phyloP scores from a whole-genome alignment of 805 yeast genomes.

The Lipomyces kockii region DNA sequence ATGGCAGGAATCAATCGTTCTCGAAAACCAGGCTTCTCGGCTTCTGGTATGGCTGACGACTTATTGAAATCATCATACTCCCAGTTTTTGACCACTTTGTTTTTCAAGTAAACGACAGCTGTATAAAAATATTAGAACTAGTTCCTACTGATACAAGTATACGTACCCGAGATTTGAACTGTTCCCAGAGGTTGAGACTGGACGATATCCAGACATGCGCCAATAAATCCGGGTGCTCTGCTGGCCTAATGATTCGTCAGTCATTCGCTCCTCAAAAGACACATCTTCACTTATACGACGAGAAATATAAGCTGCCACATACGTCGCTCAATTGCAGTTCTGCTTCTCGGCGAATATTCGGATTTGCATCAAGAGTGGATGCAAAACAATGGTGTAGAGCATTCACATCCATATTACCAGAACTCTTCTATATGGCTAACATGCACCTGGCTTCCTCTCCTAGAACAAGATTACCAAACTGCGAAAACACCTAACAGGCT shows the following conservation, averaged over 20 bases:
- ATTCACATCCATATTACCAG: conserved; percentile 63
- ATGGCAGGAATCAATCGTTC: conserved; percentile 70
- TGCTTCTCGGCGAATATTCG: conserved; percentile 64
- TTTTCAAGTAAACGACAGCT: conserved; percentile 83
- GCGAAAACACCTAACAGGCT: not conserved
- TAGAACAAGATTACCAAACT: not conserved
- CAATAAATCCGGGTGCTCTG: conserved; percentile 69
- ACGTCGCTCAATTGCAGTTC: conserved; percentile 62
- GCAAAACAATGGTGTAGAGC: conserved; percentile 74
- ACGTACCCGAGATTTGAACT: conserved; percentile 35
- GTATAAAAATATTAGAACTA: conserved; percentile 46
- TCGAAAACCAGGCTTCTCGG: conserved; percentile 75
- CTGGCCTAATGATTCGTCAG: conserved; percentile 48
- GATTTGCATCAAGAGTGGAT: conserved; percentile 75
- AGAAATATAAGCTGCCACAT: conserved; percentile 7
- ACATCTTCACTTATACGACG: conserved; percentile 23
- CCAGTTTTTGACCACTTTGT: conserved; percentile 73
- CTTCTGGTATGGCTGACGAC: conserved; percentile 56
- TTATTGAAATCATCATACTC: conserved; percentile 43
- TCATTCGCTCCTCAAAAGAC: conserved; percentile 27
- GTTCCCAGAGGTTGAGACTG: conserved; percentile 42
- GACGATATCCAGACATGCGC: conserved; percentile 80
- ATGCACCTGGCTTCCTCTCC: not conserved
- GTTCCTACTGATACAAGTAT: not conserved
- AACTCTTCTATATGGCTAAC: not conserved